Base-by-base conservation (phyloP, 2,329 filamentous ascomycete genomes). In the Pyrenochaeta sp. region DNA sequence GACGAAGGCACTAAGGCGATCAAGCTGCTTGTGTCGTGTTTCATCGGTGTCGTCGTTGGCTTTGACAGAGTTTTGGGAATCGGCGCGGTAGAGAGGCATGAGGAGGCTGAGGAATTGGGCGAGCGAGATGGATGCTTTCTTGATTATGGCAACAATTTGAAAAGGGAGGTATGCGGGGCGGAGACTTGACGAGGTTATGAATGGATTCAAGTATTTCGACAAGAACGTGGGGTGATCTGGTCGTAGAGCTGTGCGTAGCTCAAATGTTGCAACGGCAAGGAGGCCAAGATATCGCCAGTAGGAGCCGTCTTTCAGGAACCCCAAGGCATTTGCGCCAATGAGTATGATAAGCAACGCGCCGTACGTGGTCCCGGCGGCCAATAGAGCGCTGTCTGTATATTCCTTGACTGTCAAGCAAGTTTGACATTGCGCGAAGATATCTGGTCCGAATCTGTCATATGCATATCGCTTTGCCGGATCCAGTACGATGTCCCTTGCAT, bases 401-500 rank as follows among this genome's bases (percentile, higher is more conserved):
- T 97, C 93, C 54, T 84, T 83, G 50, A 90, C 78, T 0, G 89
- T 91, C 47, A 82, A 78, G 76, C 87, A 89, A 60, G 85, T 81
- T 60, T 83, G 79, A 49, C 72, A 74, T 30, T 67, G 63, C 35
- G 74, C 72, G 11, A 89, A 75, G 17, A 93, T 82, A 23, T 86
- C 85, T 0, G 91, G 88, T 67, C 93, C 94, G 66, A 88, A 90
- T 17, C 82, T 78, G 68, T 99, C 95, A 75, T 98, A 99, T 7
- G 90, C 88, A 41, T 84, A 86, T 49, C 92, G 88, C 76, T 90
- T 95, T 17, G 79, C 75, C 0, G 93, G 90, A 72, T 97, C 87
- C 53, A 90, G 91, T 36, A 99, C 86, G 41, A 98, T 89, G 63
- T 98, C 95, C 68, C 91, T 86, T 5, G 92, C 92, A 40, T 87